phyloP scores from a whole-genome alignment of 768 basidiomycete species.

The Russula sp. region DNA sequence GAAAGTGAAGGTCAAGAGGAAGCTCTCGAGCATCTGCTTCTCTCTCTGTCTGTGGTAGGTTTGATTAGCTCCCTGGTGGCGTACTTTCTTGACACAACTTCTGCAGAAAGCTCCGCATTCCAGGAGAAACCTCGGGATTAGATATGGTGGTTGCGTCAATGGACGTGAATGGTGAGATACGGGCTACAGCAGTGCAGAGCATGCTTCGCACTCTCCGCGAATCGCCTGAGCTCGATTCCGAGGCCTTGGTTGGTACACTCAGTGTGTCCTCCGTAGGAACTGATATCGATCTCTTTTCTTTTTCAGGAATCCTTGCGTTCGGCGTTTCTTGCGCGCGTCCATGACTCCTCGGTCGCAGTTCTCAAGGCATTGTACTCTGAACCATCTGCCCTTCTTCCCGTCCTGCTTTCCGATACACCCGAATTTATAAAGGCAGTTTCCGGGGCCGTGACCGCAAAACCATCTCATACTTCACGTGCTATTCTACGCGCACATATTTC shows the following conservation, averaged over 20 bases:
- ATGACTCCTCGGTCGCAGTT: constrained; percentile 60
- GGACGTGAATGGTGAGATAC: constrained; percentile 57
- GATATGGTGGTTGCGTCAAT: constrained; percentile 54
- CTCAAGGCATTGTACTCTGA: constrained; percentile 64
- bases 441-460: constrained; percentile 36
- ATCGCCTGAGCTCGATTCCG: constrained; percentile 33
- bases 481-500: constrained; percentile 56
- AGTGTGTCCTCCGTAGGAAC: not conserved
- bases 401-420: constrained; percentile 43
- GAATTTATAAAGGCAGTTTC: constrained; percentile 49
- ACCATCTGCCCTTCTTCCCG: constrained; percentile 45
- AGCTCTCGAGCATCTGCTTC: constrained; percentile 50
- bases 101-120: constrained; percentile 21
- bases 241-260: constrained; percentile 44
- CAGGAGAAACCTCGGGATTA: constrained; percentile 18
- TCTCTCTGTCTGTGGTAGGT: constrained; percentile 58
- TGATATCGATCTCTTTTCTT: constrained; percentile 1
- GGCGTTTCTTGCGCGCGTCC: constrained; percentile 64
- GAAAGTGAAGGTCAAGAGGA: constrained; percentile 39
- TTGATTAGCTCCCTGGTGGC: not conserved
- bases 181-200: constrained; percentile 56
- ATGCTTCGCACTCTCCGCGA: constrained; percentile 45
- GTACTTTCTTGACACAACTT: constrained; percentile 1
- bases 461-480: constrained; percentile 41
- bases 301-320: constrained; percentile 54